A percentile compares a stretch with the other conserved stretches of the same genome.
Conservation (phyloP, 257 asterid species). For the Solanum corneliomulleri region DNA sequence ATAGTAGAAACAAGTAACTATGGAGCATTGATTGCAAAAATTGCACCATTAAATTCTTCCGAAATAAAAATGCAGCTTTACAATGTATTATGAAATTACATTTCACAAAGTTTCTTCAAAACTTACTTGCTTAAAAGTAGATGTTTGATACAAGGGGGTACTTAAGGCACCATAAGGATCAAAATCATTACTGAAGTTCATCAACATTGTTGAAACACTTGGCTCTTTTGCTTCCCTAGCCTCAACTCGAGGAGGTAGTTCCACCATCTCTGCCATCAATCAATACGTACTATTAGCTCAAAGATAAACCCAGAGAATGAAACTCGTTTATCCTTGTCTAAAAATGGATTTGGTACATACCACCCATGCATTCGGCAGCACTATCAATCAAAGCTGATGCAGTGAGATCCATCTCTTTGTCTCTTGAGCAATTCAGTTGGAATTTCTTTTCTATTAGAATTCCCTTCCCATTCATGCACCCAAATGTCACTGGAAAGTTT, state of each 20-base stretch:
- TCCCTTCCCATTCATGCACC: constrained; percentile 21
- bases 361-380: constrained; percentile 23
- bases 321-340: not conserved
- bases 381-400: constrained; percentile 34
- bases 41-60: not conserved
- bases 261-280: constrained; percentile 26
- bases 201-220: constrained; percentile 71
- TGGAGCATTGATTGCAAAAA: not conserved
- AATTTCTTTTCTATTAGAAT: constrained; percentile 18
- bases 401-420: constrained; percentile 51
- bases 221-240: constrained; percentile 24
- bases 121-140: constrained; percentile 94
- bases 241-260: constrained; percentile 22
- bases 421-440: constrained; percentile 34
- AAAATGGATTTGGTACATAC: constrained; percentile 12
- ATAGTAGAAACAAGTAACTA: not conserved
- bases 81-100: not conserved
- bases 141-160: constrained; percentile 96
- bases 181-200: constrained; percentile 75
- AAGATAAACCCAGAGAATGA: not conserved
- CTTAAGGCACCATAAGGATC: constrained; percentile 84
- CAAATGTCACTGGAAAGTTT: constrained; percentile 19
- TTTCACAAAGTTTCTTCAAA: not conserved
- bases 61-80: not conserved
- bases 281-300: not conserved